Evolutionary conservation across 345 rosid genomes (phyloP).

Genomic region (Lepidium africanum): DNA sequence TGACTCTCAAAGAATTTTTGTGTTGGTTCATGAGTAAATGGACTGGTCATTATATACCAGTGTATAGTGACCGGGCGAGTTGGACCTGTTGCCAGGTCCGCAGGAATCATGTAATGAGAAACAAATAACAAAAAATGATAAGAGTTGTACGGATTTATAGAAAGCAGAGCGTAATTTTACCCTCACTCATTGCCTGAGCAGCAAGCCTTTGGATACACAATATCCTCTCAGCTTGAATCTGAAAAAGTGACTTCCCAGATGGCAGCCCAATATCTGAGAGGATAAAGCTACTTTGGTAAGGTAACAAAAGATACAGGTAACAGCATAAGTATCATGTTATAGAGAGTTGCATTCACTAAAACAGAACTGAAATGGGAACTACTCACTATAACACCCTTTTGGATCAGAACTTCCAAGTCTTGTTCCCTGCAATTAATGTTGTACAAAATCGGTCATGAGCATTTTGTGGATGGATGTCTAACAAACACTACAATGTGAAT

Average conservation of each 20-base stretch:
- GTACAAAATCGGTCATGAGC: background rate
- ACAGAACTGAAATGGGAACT: background rate
- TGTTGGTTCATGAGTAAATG: slow-evolving; percentile 85
- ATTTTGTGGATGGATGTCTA: background rate
- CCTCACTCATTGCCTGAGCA: slow-evolving; percentile 66
- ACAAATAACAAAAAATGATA: background rate
- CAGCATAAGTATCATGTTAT: background rate
- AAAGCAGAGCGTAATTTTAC: slow-evolving; percentile 32
- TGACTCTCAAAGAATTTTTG: slow-evolving; percentile 72
- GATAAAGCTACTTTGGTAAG: background rate
- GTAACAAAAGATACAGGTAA: slow-evolving; percentile 6
- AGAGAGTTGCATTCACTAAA: background rate
- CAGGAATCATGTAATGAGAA: slow-evolving; percentile 15
- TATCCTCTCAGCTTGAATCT: slow-evolving; percentile 94
- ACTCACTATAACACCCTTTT: slow-evolving; percentile 96
- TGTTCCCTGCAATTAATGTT: slow-evolving; percentile 64
- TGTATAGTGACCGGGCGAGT: slow-evolving; percentile 57
- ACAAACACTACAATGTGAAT: background rate
- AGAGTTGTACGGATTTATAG: background rate
- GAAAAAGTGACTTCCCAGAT: slow-evolving; percentile 96
- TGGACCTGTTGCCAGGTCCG: slow-evolving; percentile 30
- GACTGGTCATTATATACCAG: slow-evolving; percentile 99
- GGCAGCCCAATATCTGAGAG: slow-evolving; percentile 89
- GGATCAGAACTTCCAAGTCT: slow-evolving; percentile 99
- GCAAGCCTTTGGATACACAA: slow-evolving; percentile 85